Conservation (phyloP, 768 basidiomycete genomes). For the Tylopilus cervinicoccineus region DNA sequence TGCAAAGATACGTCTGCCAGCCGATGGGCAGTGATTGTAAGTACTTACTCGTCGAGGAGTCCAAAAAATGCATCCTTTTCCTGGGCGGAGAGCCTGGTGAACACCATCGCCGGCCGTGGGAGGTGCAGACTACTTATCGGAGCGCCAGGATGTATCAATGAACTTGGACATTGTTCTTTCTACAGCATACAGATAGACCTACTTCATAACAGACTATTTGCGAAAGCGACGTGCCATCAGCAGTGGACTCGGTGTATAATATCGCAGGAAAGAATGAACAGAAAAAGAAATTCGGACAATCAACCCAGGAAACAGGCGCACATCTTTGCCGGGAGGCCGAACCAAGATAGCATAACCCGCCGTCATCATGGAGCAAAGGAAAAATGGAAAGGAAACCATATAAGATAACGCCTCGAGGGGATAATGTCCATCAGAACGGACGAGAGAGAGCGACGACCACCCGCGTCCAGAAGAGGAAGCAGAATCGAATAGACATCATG, state of each 20-base stretch:
- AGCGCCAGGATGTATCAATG: slow-evolving; percentile 3
- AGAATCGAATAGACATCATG: slow-evolving; percentile 24
- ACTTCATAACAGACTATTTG: slow-evolving; percentile 24
- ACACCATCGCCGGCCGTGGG: slow-evolving; percentile 51
- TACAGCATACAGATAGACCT: slow-evolving; percentile 33
- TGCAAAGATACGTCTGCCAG: slow-evolving; percentile 25
- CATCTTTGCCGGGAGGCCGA: not conserved
- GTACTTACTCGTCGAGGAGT: slow-evolving; percentile 69
- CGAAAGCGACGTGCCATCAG: slow-evolving; percentile 14
- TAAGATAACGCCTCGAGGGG: slow-evolving; percentile 24
- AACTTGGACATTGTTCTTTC: slow-evolving; percentile 13
- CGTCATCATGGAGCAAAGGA: slow-evolving; percentile 5
- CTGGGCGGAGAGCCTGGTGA: slow-evolving; percentile 56
- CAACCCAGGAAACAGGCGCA: not conserved
- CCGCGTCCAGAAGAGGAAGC: slow-evolving; percentile 15
- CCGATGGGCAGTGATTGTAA: not conserved
- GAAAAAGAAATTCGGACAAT: not conserved
- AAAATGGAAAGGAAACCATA: slow-evolving; percentile 6
- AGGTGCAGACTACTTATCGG: not conserved
- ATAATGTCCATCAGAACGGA: slow-evolving; percentile 24
- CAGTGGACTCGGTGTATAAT: slow-evolving; percentile 19
- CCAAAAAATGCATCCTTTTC: slow-evolving; percentile 84
- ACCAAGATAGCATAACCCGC: slow-evolving; percentile 7
- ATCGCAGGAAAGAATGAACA: slow-evolving; percentile 4
- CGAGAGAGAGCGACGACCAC: slow-evolving; percentile 16